Evolutionary conservation across 306 rosid species (phyloP).

Genomic region (Abrus pulchellus): DNA sequence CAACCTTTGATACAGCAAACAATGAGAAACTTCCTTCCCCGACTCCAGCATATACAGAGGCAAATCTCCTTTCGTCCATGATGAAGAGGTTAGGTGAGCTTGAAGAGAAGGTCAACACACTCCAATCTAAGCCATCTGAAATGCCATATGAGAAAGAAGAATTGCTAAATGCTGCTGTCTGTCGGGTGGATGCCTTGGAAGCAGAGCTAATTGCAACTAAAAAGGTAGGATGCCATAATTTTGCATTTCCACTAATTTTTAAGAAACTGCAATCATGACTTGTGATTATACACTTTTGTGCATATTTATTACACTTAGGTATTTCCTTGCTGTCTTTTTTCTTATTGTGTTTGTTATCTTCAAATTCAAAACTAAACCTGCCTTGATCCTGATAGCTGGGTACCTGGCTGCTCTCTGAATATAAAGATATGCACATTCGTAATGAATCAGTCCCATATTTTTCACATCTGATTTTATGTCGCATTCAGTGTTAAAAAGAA

Average conservation of each 20-base stretch:
- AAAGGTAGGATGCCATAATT: slow-evolving; percentile 62
- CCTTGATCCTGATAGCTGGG: background rate
- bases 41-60: slow-evolving; percentile 51
- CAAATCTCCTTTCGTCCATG: slow-evolving; percentile 67
- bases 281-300: slow-evolving; percentile 5
- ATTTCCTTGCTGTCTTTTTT: slow-evolving; percentile 10
- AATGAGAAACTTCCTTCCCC: slow-evolving; percentile 62
- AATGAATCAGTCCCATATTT: slow-evolving; percentile 10
- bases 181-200: slow-evolving; percentile 96
- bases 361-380: slow-evolving; percentile 5
- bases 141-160: slow-evolving; percentile 95
- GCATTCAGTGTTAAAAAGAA: slow-evolving; percentile 1
- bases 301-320: background rate
- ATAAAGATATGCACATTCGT: background rate
- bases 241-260: background rate
- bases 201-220: slow-evolving; percentile 96
- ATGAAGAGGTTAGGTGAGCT: slow-evolving; percentile 81
- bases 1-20: slow-evolving; percentile 46
- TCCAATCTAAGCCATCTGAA: slow-evolving; percentile 89
- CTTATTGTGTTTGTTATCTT: background rate
- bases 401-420: background rate
- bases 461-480: background rate
- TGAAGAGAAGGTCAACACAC: slow-evolving; percentile 83
- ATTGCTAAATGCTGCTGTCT: slow-evolving; percentile 97
- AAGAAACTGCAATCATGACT: background rate